Percentiles rank a stretch among this genome's conserved stretches.
Conservation (phyloP, 768 basidiomycete genomes). For the Lactarius indigo region DNA sequence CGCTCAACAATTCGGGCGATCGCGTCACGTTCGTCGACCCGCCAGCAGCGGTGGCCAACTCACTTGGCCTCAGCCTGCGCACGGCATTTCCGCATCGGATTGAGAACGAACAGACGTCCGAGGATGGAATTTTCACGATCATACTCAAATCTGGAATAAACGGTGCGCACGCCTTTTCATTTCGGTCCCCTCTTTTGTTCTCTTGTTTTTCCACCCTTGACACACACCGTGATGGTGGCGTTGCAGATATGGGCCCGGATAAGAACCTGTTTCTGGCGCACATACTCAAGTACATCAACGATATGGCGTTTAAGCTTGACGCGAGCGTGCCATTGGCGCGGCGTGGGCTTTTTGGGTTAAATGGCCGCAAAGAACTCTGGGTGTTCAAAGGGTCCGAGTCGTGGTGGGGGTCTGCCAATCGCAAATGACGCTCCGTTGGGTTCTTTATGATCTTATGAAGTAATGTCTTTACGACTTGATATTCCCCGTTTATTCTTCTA, state of each 20-base stretch:
- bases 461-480: neutral
- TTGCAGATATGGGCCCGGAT: slow-evolving; percentile 35
- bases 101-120: slow-evolving; percentile 41
- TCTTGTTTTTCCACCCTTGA: neutral
- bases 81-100: slow-evolving; percentile 42
- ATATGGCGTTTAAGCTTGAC: slow-evolving; percentile 58
- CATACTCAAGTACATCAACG: slow-evolving; percentile 55
- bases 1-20: slow-evolving; percentile 58
- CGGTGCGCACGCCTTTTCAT: slow-evolving; percentile 5
- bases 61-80: slow-evolving; percentile 40
- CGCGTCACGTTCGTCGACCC: slow-evolving; percentile 46
- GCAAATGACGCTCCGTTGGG: slow-evolving; percentile 4
- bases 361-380: slow-evolving; percentile 54
- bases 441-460: slow-evolving; percentile 16
- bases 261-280: slow-evolving; percentile 57
- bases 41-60: slow-evolving; percentile 37
- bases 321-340: slow-evolving; percentile 61
- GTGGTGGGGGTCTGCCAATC: slow-evolving; percentile 20
- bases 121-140: slow-evolving; percentile 51
- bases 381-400: slow-evolving; percentile 50
- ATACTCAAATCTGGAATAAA: slow-evolving; percentile 43
- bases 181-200: neutral
- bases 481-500: neutral
- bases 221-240: slow-evolving; percentile 3
- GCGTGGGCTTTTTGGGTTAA: slow-evolving; percentile 37